Base-by-base conservation (phyloP, 345 rosid species). In the Laguncularia racemosa region DNA sequence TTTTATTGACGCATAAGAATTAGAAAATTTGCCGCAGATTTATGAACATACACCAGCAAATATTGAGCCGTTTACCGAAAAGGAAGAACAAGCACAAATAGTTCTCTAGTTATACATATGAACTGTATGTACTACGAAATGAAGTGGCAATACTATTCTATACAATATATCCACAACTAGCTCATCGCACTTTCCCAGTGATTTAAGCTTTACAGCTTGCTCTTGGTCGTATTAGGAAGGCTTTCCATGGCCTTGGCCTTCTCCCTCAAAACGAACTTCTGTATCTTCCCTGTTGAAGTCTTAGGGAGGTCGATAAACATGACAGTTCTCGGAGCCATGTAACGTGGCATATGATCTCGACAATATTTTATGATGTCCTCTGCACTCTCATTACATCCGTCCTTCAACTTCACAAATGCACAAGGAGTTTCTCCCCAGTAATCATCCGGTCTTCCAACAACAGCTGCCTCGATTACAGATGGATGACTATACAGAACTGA, bases 351-450 rank as follows among this genome's bases (percentile, higher is more conserved):
- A 28, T 57, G 28, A 16, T 64, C 71, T 45, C 86, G 73, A 19
- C 93, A 88, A 50, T 71, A 81, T 8, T 65, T 79, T n/a, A 85
- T 70, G 38, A 88, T 62, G 48, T 85, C 88, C 50, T 73, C 72
- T 2, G 74, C 72, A 0, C 55, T 76, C n/a, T 50, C 78, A 43
- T 48, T 55, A 15, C 56, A 38, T 16, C 84, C 84, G 13, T 77
- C 81, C 71, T 78, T 88, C 53, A 85, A 59, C 67, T 58, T 58
- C 16, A 58, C 89, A 60, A 83, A 83, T 21, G 89, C 93, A 61
- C 91, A 81, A 45, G 88, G 85, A 11, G 88, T 81, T 64, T 88
- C 89, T 19, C 96, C 96, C 96, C 93, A 85, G 19, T 68, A 58
- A 53, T 81, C 78, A 50, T 88, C 93, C 12, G 86, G 88, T 63